These are phyloP conservation scores for Prototheca cutis DNA, from an alignment of 163 green algal species.

Conservation along the genomic window DNA sequence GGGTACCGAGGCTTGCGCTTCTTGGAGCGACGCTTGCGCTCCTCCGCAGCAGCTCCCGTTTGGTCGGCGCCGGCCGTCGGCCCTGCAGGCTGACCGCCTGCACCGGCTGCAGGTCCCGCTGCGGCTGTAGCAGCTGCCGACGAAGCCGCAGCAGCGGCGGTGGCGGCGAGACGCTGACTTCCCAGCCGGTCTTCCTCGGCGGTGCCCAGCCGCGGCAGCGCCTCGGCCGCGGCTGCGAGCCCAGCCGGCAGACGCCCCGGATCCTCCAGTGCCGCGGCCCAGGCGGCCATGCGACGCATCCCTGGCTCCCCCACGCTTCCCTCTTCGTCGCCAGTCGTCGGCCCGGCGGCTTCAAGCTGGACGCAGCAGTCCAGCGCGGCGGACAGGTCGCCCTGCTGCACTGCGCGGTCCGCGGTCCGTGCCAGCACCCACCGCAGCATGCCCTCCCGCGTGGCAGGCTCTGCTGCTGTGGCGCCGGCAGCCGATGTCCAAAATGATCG, in stretches of 20 bases:
- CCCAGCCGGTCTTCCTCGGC: conserved; percentile 33
- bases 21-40: conserved; percentile 48
- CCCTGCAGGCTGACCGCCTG: too few relatives aligned
- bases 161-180: conserved; percentile 3
- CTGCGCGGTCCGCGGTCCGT: conserved; percentile 34
- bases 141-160: neutral
- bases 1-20: conserved; percentile 67
- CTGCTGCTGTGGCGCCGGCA: too few relatives aligned
- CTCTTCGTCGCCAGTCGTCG: too few relatives aligned
- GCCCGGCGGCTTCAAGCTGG: conserved; percentile 23
- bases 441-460: too few relatives aligned
- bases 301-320: too few relatives aligned
- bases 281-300: conserved; percentile 1
- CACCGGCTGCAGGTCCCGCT: neutral
- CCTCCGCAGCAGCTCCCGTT: conserved; percentile 34
- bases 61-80: neutral
- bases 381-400: conserved; percentile 34
- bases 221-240: conserved; percentile 6
- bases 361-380: conserved; percentile 16
- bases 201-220: conserved; percentile 15
- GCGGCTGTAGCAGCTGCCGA: neutral
- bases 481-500: conserved; percentile 19
- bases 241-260: conserved; percentile 1
- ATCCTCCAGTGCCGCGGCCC: conserved; percentile 9
- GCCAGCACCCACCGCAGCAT: conserved; percentile 34